A percentile compares a stretch with the other conserved stretches of the same genome.
phyloP scores from a whole-genome alignment of 2,329 filamentous ascomycete genomes.

The Apiospora aurea region DNA sequence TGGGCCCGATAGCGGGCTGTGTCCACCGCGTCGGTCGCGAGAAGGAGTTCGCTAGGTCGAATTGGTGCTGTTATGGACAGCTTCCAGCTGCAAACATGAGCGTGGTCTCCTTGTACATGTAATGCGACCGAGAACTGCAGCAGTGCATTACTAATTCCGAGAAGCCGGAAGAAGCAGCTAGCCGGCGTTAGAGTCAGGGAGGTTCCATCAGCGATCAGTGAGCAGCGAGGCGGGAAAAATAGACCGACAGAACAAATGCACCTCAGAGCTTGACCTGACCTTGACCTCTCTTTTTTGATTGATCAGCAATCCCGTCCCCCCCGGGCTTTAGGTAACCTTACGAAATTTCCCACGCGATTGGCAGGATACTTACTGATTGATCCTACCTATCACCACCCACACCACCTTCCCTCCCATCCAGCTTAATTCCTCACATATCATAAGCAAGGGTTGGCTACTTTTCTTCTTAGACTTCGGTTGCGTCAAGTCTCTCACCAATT shows the following conservation, averaged over 20 bases:
- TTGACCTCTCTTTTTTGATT: conserved; percentile 16
- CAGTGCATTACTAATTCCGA: conserved; percentile 16
- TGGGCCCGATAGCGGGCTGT: conserved; percentile 14
- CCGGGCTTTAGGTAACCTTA: conserved; percentile 7
- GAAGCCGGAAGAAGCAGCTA: conserved; percentile 18
- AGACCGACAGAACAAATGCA: not conserved
- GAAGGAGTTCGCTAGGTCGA: not conserved
- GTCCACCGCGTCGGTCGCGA: not conserved
- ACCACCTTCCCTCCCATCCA: not conserved
- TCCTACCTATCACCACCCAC: not conserved
- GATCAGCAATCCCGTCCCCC: conserved; percentile 3
- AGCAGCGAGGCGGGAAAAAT: conserved; percentile 1
- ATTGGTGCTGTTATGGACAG: conserved; percentile 15
- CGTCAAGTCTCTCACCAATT: conserved; percentile 37
- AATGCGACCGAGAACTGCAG: not conserved
- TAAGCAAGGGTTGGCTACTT: not conserved
- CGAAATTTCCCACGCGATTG: conserved; percentile 17
- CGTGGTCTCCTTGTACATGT: not conserved
- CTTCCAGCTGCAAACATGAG: not conserved
- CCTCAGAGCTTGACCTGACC: not conserved
- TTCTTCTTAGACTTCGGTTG: conserved; percentile 26
- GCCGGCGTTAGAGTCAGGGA: conserved; percentile 6
- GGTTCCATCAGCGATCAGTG: not conserved
- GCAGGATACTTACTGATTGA: not conserved
- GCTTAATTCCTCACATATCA: conserved; percentile 2